Evolutionary conservation across 108 stramenopile species (phyloP).

Genomic region (Mayamaea pseudoterrestris): DNA sequence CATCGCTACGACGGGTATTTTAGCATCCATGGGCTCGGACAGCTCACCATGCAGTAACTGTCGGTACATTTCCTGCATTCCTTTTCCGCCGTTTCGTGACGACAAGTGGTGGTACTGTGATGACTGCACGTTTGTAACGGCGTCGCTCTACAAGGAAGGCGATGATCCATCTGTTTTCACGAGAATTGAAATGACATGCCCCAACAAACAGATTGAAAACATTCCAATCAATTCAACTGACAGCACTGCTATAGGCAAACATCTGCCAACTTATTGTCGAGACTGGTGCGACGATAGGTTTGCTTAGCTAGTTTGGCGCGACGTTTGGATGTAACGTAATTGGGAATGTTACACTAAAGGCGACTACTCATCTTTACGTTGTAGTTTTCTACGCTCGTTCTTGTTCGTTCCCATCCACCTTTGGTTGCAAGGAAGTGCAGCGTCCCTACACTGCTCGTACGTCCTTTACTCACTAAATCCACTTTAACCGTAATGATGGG

Average conservation of each 20-base stretch:
- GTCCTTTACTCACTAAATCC: too few relatives aligned
- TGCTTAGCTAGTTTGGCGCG: too few relatives aligned
- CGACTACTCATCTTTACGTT: too few relatives aligned
- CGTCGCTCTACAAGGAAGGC: slow-evolving; percentile 7
- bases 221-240: neutral
- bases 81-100: slow-evolving; percentile 56
- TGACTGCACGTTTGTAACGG: slow-evolving; percentile 54
- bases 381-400: too few relatives aligned
- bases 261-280: neutral
- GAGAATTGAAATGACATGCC: neutral
- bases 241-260: neutral
- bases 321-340: too few relatives aligned
- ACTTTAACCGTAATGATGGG: too few relatives aligned
- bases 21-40: neutral
- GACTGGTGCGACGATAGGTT: neutral
- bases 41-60: slow-evolving; percentile 53
- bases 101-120: slow-evolving; percentile 90
- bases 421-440: too few relatives aligned
- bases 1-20: slow-evolving; percentile 15
- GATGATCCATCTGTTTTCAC: neutral
- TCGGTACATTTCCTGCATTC: slow-evolving; percentile 70
- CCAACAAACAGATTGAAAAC: neutral
- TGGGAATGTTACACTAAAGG: too few relatives aligned
- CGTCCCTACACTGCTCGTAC: too few relatives aligned
- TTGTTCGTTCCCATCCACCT: too few relatives aligned